Base-by-base conservation (phyloP, 1,284 basidiomycete genomes). In the Sanguinoderma infundibulare region DNA sequence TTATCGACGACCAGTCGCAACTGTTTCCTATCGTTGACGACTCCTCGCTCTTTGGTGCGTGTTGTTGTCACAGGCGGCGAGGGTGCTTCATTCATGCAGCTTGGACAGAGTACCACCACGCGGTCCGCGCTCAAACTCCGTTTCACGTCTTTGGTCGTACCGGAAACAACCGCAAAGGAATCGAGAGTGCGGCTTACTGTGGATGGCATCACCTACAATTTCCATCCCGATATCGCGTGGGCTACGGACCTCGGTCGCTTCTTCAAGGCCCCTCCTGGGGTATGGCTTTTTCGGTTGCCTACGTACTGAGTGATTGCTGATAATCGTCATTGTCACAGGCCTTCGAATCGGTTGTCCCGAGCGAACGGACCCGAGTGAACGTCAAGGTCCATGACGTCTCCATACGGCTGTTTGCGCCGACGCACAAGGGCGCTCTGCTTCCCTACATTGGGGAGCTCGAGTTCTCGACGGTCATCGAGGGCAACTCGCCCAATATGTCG, bases 271-370 rank as follows among this genome's bases (percentile, higher is more conserved):
- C 97, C 97, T 14, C 92, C 93, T 51, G 96, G 93, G 46, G 94
- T 94, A 74, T 80, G 17, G 26, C 3, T 39, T 14, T 20, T 30
- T 17, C 17, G 2, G 26, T 44, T 32, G 10, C 36, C 28, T 17
- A 34, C n/a, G n/a, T 34, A 3, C 10, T 20, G 12, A 14, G 7
- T 44, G 30, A 54, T 20, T 54, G 15, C 38, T 39, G 57, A 35
- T 32, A 12, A n/a, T n/a, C n/a, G 10, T 35, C 53, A 47, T 65
- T 17, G 46, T 57, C 38, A 0, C 63, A 95, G 87, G 91, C 92
- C 0, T 98, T 99, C 72, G 96, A 98, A 73, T 86, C 95, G 49
- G 95, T 98, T 14, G 87, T 95, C 22, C 97, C 97, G 0, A 96
- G 87, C 63, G 96, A 98, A 73, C 79, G 92, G 34, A 98, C 95